Conservation (phyloP, 2,329 filamentous ascomycete species). For the Capronia coronata region DNA sequence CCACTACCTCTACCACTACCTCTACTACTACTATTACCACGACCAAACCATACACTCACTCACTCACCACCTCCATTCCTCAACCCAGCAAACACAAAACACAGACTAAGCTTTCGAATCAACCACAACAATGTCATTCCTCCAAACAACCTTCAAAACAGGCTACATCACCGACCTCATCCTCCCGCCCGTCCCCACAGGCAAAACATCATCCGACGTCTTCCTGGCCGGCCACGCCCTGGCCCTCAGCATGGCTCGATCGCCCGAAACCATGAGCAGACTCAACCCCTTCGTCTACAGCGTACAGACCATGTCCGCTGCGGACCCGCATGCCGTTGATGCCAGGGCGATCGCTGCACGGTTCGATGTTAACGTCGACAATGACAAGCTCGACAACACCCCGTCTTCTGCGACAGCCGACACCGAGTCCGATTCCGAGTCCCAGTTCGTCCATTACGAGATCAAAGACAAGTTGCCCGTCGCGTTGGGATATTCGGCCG, state of each 20-base stretch:
- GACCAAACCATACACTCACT: too few species aligned
- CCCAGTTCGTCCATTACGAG: conserved; percentile 24
- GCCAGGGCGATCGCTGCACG: conserved; percentile 1
- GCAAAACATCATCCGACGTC: conserved; percentile 14
- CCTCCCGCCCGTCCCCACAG: conserved; percentile 9
- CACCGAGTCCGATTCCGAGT: too few species aligned
- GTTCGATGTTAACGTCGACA: conserved; percentile 9
- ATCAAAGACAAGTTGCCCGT: conserved; percentile 26
- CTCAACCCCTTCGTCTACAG: conserved; percentile 18
- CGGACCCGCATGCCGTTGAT: conserved; percentile 19
- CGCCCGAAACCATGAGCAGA: conserved; percentile 15
- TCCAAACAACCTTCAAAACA: conserved; percentile 22
- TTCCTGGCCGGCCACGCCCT: conserved; percentile 12
- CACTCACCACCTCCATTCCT: too few species aligned
- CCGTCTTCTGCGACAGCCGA: conserved; percentile 7
- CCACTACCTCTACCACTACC: too few species aligned
- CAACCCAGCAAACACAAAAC: not conserved
- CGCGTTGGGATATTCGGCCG: conserved; percentile 15
- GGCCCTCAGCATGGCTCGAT: conserved; percentile 18
- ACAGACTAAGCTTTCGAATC: too few species aligned
- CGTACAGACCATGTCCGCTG: conserved; percentile 8
- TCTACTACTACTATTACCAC: too few species aligned
- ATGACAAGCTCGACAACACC: not conserved
- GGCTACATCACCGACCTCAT: conserved; percentile 25
- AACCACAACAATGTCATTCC: conserved; percentile 13